Evolutionary conservation across 805 yeast genomes (phyloP).

Genomic region (Cyberlindnera maclurae): DNA sequence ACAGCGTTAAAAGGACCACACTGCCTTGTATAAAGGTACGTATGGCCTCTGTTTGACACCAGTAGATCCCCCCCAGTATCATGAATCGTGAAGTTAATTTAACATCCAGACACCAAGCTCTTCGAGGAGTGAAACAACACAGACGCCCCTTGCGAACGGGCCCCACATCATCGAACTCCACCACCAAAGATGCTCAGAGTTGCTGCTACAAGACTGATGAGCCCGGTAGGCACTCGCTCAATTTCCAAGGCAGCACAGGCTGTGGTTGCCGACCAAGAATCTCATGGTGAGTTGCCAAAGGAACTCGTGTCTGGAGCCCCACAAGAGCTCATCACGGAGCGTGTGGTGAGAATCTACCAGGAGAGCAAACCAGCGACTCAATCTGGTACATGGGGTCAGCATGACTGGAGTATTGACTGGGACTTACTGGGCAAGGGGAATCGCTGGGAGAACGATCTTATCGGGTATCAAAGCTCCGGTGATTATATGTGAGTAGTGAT

Average conservation of each 20-base stretch:
- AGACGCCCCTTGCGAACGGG: too few species aligned
- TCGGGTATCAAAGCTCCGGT: conserved; percentile 75
- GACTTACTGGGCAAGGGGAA: conserved; percentile 69
- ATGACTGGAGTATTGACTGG: conserved; percentile 79
- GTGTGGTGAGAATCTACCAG: conserved; percentile 71
- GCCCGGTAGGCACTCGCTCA: neutral
- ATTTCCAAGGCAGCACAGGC: conserved; percentile 3
- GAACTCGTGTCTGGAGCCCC: conserved; percentile 79
- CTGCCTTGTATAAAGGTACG: too few species aligned
- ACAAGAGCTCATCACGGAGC: conserved; percentile 44
- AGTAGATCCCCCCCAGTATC: too few species aligned
- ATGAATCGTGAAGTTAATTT: too few species aligned
- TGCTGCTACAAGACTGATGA: neutral
- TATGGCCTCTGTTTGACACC: too few species aligned
- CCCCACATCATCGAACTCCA: too few species aligned
- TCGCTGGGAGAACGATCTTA: conserved; percentile 85
- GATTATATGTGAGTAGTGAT: conserved; percentile 69
- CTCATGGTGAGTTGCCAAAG: conserved; percentile 32
- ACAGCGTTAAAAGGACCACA: too few species aligned
- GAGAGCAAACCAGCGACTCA: conserved; percentile 80
- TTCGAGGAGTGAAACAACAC: too few species aligned
- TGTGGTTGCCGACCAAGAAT: conserved; percentile 15
- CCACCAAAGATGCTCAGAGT: neutral
- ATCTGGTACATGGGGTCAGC: conserved; percentile 42
- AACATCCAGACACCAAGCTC: too few species aligned